phyloP scores from a whole-genome alignment of 441 rosid genomes.

The Gossypium gossypioides region DNA sequence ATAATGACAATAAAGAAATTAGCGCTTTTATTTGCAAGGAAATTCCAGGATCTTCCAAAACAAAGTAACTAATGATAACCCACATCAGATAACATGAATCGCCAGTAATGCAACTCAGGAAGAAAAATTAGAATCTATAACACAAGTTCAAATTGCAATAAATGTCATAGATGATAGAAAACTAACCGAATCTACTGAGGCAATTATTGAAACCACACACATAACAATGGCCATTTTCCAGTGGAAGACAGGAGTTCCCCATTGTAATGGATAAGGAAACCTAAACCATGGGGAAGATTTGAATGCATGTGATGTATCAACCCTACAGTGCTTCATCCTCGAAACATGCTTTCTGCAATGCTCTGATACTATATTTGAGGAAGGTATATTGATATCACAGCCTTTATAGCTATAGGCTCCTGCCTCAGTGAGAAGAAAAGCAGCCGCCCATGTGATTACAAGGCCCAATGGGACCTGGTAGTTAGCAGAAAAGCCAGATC shows the following conservation, averaged over 20 bases:
- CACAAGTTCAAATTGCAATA: constrained; percentile 5
- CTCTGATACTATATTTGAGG: constrained; percentile 67
- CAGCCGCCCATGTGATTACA: constrained; percentile 81
- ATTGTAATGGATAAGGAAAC: constrained; percentile 90
- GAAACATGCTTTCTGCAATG: constrained; percentile 77
- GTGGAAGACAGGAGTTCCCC: constrained; percentile 87
- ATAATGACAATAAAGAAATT: background rate
- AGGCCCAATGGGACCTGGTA: constrained; percentile 86
- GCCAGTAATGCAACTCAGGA: background rate
- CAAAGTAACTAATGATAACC: background rate
- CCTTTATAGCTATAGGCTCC: constrained; percentile 77
- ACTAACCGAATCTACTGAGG: constrained; percentile 89
- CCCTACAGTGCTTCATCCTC: constrained; percentile 76
- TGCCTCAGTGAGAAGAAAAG: constrained; percentile 74
- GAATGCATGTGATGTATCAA: constrained; percentile 76
- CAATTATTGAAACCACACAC: constrained; percentile 73
- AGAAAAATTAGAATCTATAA: background rate
- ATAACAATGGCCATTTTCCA: constrained; percentile 89
- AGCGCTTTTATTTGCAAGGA: background rate
- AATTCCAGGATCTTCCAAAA: background rate
- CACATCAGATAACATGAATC: background rate
- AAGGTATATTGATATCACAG: constrained; percentile 65
- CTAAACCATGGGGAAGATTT: constrained; percentile 87
- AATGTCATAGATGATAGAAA: constrained; percentile 3
- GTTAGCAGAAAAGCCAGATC: constrained; percentile 11